Evolutionary conservation across 768 basidiomycete species (phyloP).

Genomic region (Mycena crocata): DNA sequence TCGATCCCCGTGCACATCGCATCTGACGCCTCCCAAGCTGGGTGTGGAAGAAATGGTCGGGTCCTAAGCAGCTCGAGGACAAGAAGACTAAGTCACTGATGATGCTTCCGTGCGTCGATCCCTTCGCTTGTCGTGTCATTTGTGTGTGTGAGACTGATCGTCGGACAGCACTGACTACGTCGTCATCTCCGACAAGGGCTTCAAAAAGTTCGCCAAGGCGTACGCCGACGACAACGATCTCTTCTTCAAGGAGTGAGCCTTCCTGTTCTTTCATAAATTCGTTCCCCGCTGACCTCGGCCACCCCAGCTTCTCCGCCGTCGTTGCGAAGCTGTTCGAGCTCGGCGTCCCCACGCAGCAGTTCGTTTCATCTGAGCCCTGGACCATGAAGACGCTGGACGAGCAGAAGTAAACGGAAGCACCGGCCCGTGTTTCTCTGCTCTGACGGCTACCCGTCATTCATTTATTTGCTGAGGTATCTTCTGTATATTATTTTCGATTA

Average conservation of each 20-base stretch:
- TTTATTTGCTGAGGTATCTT: not conserved
- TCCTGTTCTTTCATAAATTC: not conserved
- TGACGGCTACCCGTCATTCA: no score
- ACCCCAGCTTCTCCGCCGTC: constrained; percentile 80
- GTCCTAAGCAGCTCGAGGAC: constrained; percentile 94
- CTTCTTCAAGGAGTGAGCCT: constrained; percentile 93
- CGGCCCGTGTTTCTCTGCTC: not conserved
- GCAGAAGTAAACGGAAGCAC: constrained; percentile 41
- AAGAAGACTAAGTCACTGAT: constrained; percentile 89
- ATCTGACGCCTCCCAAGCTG: constrained; percentile 55
- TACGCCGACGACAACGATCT: constrained; percentile 88
- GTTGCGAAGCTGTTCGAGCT: constrained; percentile 90
- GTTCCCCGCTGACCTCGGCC: constrained; percentile 22
- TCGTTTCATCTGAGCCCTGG: constrained; percentile 80
- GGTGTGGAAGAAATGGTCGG: constrained; percentile 96
- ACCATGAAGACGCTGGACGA: constrained; percentile 68
- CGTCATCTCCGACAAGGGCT: constrained; percentile 89
- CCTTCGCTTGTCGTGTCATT: not conserved
- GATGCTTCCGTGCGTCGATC: constrained; percentile 88
- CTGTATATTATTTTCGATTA: not conserved
- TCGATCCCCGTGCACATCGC: not conserved
- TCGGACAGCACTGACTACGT: constrained; percentile 83
- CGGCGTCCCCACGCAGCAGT: constrained; percentile 89
- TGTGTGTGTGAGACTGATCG: constrained; percentile 2
- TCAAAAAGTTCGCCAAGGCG: constrained; percentile 88